Base-by-base conservation (phyloP, 495 filamentous ascomycete species). In the Penicillium simplicissimum region DNA sequence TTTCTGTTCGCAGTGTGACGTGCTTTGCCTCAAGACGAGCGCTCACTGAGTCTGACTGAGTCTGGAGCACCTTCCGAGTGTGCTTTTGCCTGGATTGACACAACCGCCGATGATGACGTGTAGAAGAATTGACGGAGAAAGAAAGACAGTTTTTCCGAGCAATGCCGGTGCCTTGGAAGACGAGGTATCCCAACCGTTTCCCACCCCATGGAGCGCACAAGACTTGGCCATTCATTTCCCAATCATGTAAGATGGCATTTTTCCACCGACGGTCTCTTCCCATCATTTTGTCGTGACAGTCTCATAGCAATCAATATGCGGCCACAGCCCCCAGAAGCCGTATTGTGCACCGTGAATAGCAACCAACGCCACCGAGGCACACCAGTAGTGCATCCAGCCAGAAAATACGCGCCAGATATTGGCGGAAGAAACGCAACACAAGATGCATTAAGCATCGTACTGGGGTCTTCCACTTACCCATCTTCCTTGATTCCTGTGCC, bases 401-500 rank as follows among this genome's bases (percentile, higher is more conserved):
- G 36, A 15, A 42, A 8, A 55, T 47, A 38, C 33, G 36, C 38
- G 37, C 58, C 52, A 47, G 21, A 7, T 31, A 59, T 62, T 40
- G 58, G 34, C 36, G 43, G 19, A 48, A 17, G 31, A 10, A 67
- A 64, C 66, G 74, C 66, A 70, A 68, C 48, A 58, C 35, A 3
- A 57, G 70, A 49, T 57, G 59, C 61, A 68, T 52, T 61, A 67
- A 40, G 66, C 55, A 49, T 56, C 49, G n/a, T 57, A 57, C 47
- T 66, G 55, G 62, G 49, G 58, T 55, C 63, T 57, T 65, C 28
- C 52, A 93, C 96, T 97, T 89, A 98, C 95, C 95, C 95, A 73
- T 98, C 95, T 86, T 98, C 95, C 77, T 98, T 98, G 53, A 96
- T 92, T 66, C 91, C 88, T 76, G 69, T 90, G 70, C 91, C 88